Conservation (phyloP, 164 flowering plant species). For the Stephania japonica region DNA sequence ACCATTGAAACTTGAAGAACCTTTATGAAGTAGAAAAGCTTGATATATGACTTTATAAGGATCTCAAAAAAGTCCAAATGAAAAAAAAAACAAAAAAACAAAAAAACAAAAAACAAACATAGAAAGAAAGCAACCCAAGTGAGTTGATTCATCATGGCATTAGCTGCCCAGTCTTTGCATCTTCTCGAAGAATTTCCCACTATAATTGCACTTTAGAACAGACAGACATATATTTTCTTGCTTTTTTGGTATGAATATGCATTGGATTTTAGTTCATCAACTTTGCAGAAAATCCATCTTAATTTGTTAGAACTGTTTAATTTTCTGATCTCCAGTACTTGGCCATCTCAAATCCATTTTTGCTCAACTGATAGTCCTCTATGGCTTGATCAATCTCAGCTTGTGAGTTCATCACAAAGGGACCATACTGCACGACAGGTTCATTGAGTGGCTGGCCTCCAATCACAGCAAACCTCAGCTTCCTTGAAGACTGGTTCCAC, state of each 20-base stretch:
- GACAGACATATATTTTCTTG: constrained; percentile 3
- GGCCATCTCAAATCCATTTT: constrained; percentile 84
- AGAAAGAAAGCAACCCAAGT: background rate
- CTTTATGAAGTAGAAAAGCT: constrained; percentile 1
- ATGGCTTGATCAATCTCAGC: constrained; percentile 70
- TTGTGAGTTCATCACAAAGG: constrained; percentile 94
- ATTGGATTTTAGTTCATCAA: background rate
- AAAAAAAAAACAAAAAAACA: no score
- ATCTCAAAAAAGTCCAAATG: background rate
- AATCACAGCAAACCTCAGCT: constrained; percentile 57
- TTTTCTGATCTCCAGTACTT: constrained; percentile 62
- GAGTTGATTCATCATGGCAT: background rate
- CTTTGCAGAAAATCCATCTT: background rate
- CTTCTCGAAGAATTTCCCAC: constrained; percentile 14
- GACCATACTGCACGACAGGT: constrained; percentile 77
- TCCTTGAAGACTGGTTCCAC: constrained; percentile 61
- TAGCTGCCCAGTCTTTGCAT: constrained; percentile 2
- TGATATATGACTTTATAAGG: background rate
- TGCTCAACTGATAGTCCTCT: constrained; percentile 52
- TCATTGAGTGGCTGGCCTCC: constrained; percentile 83
- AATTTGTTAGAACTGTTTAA: background rate
- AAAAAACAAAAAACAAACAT: no score
- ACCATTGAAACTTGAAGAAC: background rate
- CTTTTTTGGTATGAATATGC: background rate
- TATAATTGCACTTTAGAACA: background rate